A percentile compares a stretch with the other conserved stretches of the same genome.
phyloP scores from a whole-genome alignment of 495 filamentous ascomycete genomes.

The Symbiotaphrina buchneri region DNA sequence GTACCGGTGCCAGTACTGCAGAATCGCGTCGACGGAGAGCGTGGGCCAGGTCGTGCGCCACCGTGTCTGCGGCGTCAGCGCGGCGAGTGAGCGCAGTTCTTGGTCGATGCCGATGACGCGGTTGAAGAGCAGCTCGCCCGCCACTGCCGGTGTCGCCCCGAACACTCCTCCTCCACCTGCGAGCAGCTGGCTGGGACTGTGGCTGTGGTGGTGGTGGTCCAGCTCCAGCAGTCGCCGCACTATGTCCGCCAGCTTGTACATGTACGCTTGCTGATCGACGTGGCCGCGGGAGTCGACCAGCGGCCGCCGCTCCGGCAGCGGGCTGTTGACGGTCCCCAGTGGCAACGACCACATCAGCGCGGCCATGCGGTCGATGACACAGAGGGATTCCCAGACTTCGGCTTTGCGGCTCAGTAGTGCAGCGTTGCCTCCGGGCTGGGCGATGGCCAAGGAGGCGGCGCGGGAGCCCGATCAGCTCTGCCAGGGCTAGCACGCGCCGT shows the following conservation, averaged over 20 bases:
- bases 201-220: too few relatives aligned
- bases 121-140: constrained; percentile 6
- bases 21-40: constrained; percentile 8
- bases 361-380: constrained; percentile 10
- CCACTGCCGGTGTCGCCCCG: too few relatives aligned
- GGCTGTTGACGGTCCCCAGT: constrained; percentile 9
- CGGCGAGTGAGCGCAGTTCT: constrained; percentile 9
- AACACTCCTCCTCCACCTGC: too few relatives aligned
- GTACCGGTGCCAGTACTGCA: constrained; percentile 12
- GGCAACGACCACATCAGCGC: constrained; percentile 13
- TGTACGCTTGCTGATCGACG: constrained; percentile 10
- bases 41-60: constrained; percentile 6
- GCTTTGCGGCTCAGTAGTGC: constrained; percentile 6
- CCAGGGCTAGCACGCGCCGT: too few relatives aligned
- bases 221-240: constrained; percentile 10
- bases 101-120: constrained; percentile 7
- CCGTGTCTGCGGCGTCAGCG: constrained; percentile 10
- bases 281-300: constrained; percentile 8
- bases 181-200: too few relatives aligned
- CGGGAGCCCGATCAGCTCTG: too few relatives aligned
- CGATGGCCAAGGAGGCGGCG: too few relatives aligned
- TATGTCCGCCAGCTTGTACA: constrained; percentile 9
- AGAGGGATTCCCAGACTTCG: constrained; percentile 12
- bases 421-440: too few relatives aligned
- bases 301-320: constrained; percentile 1